A percentile compares a stretch with the other conserved stretches of the same genome.
Conservation (phyloP, 73 alveolate species). For the Blepharisma stoltei region DNA sequence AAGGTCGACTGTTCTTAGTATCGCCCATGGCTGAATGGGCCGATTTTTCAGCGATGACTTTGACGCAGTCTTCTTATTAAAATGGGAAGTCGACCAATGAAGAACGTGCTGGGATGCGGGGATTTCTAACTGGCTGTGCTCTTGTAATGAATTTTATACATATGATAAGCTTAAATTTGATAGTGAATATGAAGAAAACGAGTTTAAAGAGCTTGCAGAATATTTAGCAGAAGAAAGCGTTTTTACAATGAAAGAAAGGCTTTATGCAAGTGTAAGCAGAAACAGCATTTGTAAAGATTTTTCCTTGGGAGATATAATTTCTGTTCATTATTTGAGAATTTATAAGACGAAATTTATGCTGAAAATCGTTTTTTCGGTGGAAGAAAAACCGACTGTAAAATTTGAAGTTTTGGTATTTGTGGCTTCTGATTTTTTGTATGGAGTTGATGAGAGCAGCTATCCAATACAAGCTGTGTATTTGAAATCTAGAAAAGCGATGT, state of each 20-base stretch:
- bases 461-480: background rate
- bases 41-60: background rate
- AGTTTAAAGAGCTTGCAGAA: background rate
- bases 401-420: slow-evolving; percentile 24
- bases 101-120: background rate
- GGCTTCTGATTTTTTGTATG: background rate
- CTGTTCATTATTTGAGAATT: background rate
- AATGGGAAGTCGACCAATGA: background rate
- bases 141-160: background rate
- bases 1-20: background rate
- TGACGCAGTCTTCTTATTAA: background rate
- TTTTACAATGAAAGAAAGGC: background rate
- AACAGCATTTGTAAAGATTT: background rate
- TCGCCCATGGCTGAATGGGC: background rate
- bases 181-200: background rate
- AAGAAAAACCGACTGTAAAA: background rate
- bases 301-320: background rate
- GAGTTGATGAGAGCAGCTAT: background rate
- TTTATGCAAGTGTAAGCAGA: background rate
- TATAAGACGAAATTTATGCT: background rate
- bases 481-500: background rate
- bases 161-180: no score
- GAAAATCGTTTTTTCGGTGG: background rate
- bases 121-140: background rate
- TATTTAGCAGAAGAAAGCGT: background rate